phyloP scores from a whole-genome alignment of 768 basidiomycete genomes.

The Suillus fuscotomentosus region DNA sequence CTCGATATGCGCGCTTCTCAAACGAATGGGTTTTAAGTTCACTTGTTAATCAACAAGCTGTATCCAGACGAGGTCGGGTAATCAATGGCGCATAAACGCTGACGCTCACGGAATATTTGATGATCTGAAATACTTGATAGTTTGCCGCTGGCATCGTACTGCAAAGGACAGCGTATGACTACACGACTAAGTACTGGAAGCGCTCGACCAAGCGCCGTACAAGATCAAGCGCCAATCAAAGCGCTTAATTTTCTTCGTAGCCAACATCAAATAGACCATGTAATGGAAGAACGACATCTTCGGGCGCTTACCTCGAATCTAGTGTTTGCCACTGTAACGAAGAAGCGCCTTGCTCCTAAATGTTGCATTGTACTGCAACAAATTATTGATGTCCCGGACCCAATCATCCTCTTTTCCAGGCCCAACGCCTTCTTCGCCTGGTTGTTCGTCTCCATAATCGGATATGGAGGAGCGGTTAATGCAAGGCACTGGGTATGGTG shows the following conservation, averaged over 20 bases:
- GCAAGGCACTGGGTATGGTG: conserved; percentile 89
- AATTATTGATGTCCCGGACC: conserved; percentile 95
- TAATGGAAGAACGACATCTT: background rate
- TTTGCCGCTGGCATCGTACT: background rate
- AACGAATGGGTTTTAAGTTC: background rate
- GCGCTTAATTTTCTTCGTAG: background rate
- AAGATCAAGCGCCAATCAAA: background rate
- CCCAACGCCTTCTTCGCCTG: conserved; percentile 62
- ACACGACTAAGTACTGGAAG: background rate
- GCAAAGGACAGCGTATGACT: conserved; percentile 11
- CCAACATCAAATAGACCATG: background rate
- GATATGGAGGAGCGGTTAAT: conserved; percentile 83
- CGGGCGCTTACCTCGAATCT: background rate
- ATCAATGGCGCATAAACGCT: background rate
- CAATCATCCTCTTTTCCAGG: conserved; percentile 89
- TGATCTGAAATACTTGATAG: background rate
- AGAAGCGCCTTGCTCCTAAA: conserved; percentile 88
- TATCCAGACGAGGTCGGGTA: background rate
- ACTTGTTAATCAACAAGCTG: background rate
- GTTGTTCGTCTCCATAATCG: conserved; percentile 40
- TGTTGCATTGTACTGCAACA: conserved; percentile 92
- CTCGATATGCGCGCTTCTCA: background rate
- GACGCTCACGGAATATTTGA: background rate
- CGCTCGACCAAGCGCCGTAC: background rate
- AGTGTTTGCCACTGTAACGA: conserved; percentile 55